Evolutionary conservation across 2,329 filamentous ascomycete genomes (phyloP), one percentile per base, ranked within the genome.

Genomic region (Sclerotinia sclerotiorum): DNA sequence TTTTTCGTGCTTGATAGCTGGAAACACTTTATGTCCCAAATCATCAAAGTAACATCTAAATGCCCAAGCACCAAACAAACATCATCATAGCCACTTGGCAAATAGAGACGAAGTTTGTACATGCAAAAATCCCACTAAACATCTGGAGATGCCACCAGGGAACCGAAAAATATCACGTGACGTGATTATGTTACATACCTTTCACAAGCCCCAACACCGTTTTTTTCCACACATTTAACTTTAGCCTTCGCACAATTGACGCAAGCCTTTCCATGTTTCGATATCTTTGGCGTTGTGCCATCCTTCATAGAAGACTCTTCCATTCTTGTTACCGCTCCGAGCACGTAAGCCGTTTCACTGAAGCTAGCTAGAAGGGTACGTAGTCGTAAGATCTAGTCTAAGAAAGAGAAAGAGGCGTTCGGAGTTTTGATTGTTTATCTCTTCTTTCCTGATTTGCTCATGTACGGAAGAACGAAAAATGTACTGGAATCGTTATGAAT

Each of bases 231-330:
- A 15, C 65, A 67, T 49, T 67, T 67, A 2, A 67, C 65, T 21
- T 67, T 67, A 7, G 65, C 65, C 29, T 6, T 51, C 6, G 65
- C 65, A 67, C 65, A 67, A 24, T 63, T 52, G 24, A 44, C 58
- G 35, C 57, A 67, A 24, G 65, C 48, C 7, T 66, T 66, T 8
- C 64, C 64, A n/a, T 66, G 64, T 17, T 44, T 44, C 0, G 54
- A 66, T 10, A 49, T 24, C 15, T 66, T 66, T 19, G 64, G 44
- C 8, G 54, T 24, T 3, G 21, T 32, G 35, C 7, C 24, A 24
- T 5, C 32, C 27, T 57, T 27, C 51, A 19, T 2, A 19, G 46
- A 5, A 35, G 29, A 27, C 7, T 24, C 29, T 21, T 62, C 58
- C 58, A 62, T 62, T 46, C 35, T 62, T 13, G 13, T 44, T 19